Base-by-base conservation (phyloP, 1,139 yeast genomes). In the Casaregolazyma lundiana region DNA sequence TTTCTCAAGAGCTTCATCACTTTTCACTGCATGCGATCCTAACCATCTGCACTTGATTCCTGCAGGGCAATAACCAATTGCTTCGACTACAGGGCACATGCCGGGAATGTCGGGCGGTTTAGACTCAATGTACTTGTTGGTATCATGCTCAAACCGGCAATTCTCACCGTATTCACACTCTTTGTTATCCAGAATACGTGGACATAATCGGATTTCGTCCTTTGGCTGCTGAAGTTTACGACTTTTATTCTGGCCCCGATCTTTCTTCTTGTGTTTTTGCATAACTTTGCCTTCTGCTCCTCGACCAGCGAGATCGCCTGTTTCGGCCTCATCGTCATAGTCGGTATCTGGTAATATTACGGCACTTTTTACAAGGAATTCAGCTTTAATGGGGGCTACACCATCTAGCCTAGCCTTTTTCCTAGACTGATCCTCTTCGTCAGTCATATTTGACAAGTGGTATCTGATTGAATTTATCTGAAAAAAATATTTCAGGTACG, bases 1-100 rank as follows among this genome's bases (percentile, higher is more conserved):
- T 35, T 56, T 61, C 35, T 66, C 67, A 13, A 67, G 64, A 24
- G 57, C 61, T 16, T 70, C 76, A 47, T 65, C 67, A 43, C 73
- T 73, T 13, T 74, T 66, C 44, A 71, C 81, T 44, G 66, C 69
- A 67, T 92, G 97, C n/a, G 88, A 77, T 4, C 76, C 70, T 50
- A 92, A 73, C 89, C 96, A 94, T 59, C 97, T 78, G 68, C 99
- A 92, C 64, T 86, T 89, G 59, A 86, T 69, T 0, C 98, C 98
- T 52, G 85, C 77, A 1, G 96, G 96, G 71, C 99, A 92, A 60
- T 79, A 82, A 0, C 98, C 98, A 45, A 88, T 71, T 1, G 86
- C 84, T 39, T 72, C 72, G 61, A 68, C 89, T 2, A 88, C 96
- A 0, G 98, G 97, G 67, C 99, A 92, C 1, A 60, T 57, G 0